Evolutionary conservation across 2,329 filamentous ascomycete species (phyloP).

Genomic region (Colletotrichum liaoningense): DNA sequence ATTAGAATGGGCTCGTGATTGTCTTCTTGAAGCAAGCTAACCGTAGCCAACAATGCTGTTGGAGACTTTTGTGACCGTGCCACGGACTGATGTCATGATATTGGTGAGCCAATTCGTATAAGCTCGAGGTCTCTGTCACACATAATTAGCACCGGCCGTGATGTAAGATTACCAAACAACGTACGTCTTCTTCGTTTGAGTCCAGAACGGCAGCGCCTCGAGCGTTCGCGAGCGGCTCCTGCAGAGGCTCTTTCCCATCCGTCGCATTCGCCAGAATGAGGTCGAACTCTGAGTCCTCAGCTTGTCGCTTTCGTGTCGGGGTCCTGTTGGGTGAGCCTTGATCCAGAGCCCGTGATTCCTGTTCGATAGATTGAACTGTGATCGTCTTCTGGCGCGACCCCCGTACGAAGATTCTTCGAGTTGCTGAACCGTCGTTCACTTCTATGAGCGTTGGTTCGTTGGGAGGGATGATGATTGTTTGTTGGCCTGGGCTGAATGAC

Average conservation of each 20-base stretch:
- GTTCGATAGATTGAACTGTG: not conserved
- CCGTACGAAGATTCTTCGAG: not conserved
- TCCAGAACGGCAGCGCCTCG: not conserved
- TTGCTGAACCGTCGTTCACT: not conserved
- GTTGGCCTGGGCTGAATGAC: not conserved
- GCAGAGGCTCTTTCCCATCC: not conserved
- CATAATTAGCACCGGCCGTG: not conserved
- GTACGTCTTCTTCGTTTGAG: conserved; percentile 3
- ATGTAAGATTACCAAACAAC: not conserved
- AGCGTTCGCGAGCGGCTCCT: not conserved
- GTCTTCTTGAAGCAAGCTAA: not conserved
- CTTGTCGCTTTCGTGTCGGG: conserved; percentile 42
- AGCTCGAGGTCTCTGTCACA: not conserved
- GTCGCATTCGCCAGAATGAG: conserved; percentile 40
- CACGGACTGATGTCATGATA: conserved; percentile 36
- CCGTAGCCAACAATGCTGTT: conserved; percentile 32
- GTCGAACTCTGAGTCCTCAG: conserved; percentile 45
- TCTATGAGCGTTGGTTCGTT: not conserved
- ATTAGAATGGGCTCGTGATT: conserved; percentile 2
- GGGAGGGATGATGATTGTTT: not conserved
- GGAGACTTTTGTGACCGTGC: conserved; percentile 32
- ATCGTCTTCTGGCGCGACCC: not conserved
- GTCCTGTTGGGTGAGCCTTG: not conserved
- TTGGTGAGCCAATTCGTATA: conserved; percentile 16
- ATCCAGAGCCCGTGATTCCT: not conserved